Percentiles rank a stretch among this genome's conserved stretches.
Conservation (phyloP, 164 flowering plant species). For the Vitis cinerea region DNA sequence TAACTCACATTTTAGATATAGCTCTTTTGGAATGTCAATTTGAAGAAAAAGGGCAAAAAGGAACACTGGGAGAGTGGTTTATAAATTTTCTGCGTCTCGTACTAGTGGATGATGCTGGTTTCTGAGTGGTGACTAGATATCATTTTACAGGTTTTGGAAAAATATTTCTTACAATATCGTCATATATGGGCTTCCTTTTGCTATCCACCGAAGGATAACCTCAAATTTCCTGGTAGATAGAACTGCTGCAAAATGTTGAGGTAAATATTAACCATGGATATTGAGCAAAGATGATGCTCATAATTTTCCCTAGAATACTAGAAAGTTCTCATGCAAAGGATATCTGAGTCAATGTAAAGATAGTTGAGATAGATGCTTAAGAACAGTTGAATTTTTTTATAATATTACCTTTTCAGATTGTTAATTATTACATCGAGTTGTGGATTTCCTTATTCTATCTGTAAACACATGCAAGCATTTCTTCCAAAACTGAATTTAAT, state of each 20-base stretch:
- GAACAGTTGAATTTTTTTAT: not conserved
- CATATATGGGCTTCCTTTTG: conserved; percentile 7
- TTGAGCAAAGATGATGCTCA: conserved; percentile 4
- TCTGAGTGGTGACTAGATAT: not conserved
- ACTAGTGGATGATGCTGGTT: not conserved
- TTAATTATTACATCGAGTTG: not conserved
- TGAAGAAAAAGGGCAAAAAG: not conserved
- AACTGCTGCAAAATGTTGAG: conserved; percentile 18
- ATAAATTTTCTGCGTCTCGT: not conserved
- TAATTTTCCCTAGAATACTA: not conserved
- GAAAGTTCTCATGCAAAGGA: too few relatives aligned
- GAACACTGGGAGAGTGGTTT: not conserved
- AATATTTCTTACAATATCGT: not conserved
- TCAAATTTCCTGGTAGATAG: conserved; percentile 2
- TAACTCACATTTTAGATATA: too few relatives aligned
- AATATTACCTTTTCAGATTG: not conserved
- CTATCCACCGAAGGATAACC: conserved; percentile 2
- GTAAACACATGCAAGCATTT: not conserved
- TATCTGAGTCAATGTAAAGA: not conserved
- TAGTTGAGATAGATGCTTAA: not conserved
- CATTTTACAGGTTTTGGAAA: conserved; percentile 18
- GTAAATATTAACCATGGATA: conserved; percentile 19
- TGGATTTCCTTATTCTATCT: not conserved
- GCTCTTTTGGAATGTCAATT: not conserved
- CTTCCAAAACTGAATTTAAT: too few relatives aligned